Evolutionary conservation across 345 rosid species (phyloP).

Genomic region (Citrus reticulata): DNA sequence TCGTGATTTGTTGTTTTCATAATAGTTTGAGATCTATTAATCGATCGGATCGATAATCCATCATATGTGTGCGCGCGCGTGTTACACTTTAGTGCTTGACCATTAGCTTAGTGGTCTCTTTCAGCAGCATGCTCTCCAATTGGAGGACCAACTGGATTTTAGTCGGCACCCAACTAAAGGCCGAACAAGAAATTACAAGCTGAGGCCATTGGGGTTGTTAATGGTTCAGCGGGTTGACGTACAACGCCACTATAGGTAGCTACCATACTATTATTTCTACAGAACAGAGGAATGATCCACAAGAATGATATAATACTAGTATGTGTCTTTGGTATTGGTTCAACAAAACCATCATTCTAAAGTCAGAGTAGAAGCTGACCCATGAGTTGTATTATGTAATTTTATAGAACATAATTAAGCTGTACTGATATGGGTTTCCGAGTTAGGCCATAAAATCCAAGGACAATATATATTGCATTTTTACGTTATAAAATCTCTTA

Average conservation of each 20-base stretch:
- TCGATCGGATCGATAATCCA: neutral
- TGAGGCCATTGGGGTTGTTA: neutral
- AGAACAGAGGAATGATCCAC: neutral
- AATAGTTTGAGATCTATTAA: neutral
- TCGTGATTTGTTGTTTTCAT: neutral
- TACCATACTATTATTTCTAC: neutral
- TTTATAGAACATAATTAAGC: neutral
- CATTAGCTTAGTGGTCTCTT: conserved; percentile 2
- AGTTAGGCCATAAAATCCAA: neutral
- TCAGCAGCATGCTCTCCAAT: neutral
- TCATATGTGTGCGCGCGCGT: neutral
- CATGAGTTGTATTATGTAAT: neutral
- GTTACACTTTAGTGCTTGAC: neutral
- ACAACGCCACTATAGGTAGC: neutral
- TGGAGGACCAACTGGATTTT: neutral
- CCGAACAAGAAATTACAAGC: neutral
- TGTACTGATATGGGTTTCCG: neutral
- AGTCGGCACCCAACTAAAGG: neutral
- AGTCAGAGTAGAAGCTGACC: neutral
- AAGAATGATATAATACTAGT: neutral
- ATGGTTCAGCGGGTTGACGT: neutral
- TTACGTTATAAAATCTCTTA: too few relatives aligned
- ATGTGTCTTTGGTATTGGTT: neutral
- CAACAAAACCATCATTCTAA: conserved; percentile 4
- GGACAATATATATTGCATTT: neutral